A percentile compares a stretch with the other conserved stretches of the same genome.
phyloP scores from a whole-genome alignment of 2,329 filamentous ascomycete genomes.

The Corinectria fuckeliana region DNA sequence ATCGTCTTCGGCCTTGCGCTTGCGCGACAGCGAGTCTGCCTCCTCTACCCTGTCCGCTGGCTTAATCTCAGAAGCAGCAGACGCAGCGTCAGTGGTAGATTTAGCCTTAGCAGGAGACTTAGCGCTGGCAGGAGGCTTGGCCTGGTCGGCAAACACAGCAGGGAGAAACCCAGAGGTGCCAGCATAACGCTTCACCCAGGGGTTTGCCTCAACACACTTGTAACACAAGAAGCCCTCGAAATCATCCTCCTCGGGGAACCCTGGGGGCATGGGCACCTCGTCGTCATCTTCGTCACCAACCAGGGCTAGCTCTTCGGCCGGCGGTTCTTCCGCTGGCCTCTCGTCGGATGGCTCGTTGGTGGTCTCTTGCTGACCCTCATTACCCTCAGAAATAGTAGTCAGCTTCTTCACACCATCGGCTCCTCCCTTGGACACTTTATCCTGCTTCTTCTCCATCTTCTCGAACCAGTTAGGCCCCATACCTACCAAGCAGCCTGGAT shows the following conservation, averaged over 20 bases:
- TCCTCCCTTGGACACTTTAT: slow-evolving; percentile 32
- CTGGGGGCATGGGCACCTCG: slow-evolving; percentile 75
- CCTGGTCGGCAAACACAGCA: slow-evolving; percentile 64
- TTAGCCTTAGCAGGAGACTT: slow-evolving; percentile 14
- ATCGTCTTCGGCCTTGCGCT: slow-evolving; percentile 70
- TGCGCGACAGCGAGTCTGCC: slow-evolving; percentile 52
- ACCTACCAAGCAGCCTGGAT: slow-evolving; percentile 89
- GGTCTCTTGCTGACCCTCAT: slow-evolving; percentile 42
- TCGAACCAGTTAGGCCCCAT: slow-evolving; percentile 76
- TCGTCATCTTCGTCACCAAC: slow-evolving; percentile 56
- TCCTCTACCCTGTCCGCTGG: slow-evolving; percentile 5
- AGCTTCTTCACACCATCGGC: slow-evolving; percentile 41
- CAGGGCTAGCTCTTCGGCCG: slow-evolving; percentile 30
- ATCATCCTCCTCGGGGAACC: slow-evolving; percentile 86
- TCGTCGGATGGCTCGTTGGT: slow-evolving; percentile 11
- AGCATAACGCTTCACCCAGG: slow-evolving; percentile 92
- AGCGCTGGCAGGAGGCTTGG: not conserved
- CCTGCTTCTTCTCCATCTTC: slow-evolving; percentile 50
- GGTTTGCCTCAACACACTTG: slow-evolving; percentile 85
- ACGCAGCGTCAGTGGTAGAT: slow-evolving; percentile 7
- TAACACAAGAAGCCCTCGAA: slow-evolving; percentile 94
- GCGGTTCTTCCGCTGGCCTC: not conserved
- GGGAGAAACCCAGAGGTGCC: slow-evolving; percentile 79
- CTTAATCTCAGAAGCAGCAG: not conserved
- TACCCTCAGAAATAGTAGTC: slow-evolving; percentile 58